phyloP scores from a whole-genome alignment of 1,139 yeast species.

The Geotrichum restrictum region DNA sequence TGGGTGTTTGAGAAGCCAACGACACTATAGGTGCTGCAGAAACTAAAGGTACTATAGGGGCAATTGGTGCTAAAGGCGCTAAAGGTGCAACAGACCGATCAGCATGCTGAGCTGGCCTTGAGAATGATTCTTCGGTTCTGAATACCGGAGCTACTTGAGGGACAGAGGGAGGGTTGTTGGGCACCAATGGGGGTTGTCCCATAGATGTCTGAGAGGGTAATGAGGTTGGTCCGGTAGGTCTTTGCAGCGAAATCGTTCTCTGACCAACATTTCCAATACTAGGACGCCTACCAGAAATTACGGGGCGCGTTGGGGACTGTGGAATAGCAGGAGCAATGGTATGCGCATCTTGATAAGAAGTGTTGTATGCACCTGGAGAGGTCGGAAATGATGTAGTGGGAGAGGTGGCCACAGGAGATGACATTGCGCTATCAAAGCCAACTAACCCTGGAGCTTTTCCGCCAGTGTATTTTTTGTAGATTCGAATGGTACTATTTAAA shows the following conservation, averaged over 20 bases:
- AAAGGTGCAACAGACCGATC: not conserved
- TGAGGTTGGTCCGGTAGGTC: not conserved
- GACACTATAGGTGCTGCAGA: not conserved
- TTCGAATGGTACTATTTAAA: slow-evolving; percentile 56
- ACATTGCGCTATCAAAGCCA: slow-evolving; percentile 35
- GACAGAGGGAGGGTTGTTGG: not conserved
- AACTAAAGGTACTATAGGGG: not conserved
- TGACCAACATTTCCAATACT: slow-evolving; percentile 5
- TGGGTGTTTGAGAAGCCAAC: too few species aligned
- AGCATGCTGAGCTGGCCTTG: not conserved
- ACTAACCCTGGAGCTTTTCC: slow-evolving; percentile 61
- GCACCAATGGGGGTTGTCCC: not conserved
- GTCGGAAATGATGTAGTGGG: slow-evolving; percentile 1
- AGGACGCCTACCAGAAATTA: not conserved
- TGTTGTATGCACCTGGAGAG: not conserved
- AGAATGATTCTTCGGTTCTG: not conserved
- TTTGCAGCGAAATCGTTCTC: not conserved
- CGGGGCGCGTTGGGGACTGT: not conserved
- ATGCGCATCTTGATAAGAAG: slow-evolving; percentile 3
- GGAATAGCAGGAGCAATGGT: slow-evolving; percentile 7
- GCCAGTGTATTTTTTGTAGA: slow-evolving; percentile 65
- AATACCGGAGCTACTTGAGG: not conserved
- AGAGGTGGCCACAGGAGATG: not conserved
- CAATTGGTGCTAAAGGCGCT: slow-evolving; percentile 1
- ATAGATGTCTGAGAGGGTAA: not conserved